Base-by-base conservation (phyloP, 179 eudicot genomes). In the Patellifolia procumbens region DNA sequence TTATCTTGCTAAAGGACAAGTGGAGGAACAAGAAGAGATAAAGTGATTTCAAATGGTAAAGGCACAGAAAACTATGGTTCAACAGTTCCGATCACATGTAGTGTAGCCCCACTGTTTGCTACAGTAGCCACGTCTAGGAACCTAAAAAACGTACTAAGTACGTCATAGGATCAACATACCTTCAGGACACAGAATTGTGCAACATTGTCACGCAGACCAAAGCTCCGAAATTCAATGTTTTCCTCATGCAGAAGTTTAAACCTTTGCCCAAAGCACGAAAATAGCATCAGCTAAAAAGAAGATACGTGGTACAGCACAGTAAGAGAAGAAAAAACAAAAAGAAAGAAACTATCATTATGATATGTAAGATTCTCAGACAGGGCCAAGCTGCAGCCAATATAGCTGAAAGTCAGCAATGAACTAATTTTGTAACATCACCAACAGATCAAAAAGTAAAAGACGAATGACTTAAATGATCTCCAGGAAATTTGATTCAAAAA, bases 171-270 rank as follows among this genome's bases (percentile, higher is more conserved):
- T 68, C 24, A 43, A 62, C 73, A 67, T 84, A 92, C 98, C 98
- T 91, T 84, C 61, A 94, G 82, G 79, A 94, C 89, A 83, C 98
- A 94, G 75, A 94, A 82, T 79, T 94, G 98, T 73, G 97, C 91
- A 73, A 94, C 91, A 78, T 94, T 94, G 83, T 92, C 65, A 65
- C 96, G 96, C 70, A 94, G 89, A 45, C 88, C 96, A 86, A 88
- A 91, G 77, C 45, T 85, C 72, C 78, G 87, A 78, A 91, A 94
- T 74, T 88, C 93, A 64, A 94, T 88, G 74, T 76, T 85, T 78
- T 94, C 97, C 81, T 87, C 87, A 68, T 89, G 92, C 86, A 89
- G 67, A 74, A 94, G 88, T 64, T 88, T 79, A 81, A 85, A 94
- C 81, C 98, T 92, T 83, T 43, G 45, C 66, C 55, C 46, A 62